Base-by-base conservation (phyloP, 2,329 filamentous ascomycete genomes). In the Pleurostoma richardsiae region DNA sequence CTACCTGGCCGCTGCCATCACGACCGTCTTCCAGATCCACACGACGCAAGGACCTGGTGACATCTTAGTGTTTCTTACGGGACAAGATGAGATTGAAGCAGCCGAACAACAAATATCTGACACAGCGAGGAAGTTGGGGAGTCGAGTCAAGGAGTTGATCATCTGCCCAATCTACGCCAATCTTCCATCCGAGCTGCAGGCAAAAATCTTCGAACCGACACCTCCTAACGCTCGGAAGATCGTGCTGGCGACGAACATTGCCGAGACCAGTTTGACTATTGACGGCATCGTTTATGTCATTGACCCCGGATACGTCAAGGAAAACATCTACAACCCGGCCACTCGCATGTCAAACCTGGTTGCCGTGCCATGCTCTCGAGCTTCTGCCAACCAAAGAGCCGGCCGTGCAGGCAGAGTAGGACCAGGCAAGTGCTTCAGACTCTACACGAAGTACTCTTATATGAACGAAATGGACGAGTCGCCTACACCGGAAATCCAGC, bases 281-380 rank as follows among this genome's bases (percentile, higher is more conserved):
- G 91, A 97, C 62, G 92, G 91, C 11, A 95, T 97, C 49, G 87
- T 92, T 6, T 96, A 95, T 62, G 94, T 97, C 33, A 95, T 97
- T 49, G 94, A 99, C 56, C 88, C 88, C 0, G 94, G 94, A 1
- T 95, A 95, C 54, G 90, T 94, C 52, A 99, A 99, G 65, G 90
- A 97, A 61, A 96, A 96, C 56, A 80, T 91, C 2, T 97, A 92
- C 70, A 95, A 96, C 52, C 86, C 91, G 0, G 82, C 86, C 1
- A 95, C 89, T 0, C 91, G 91, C 46, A 95, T 97, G 87, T 91
- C 92, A 29, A 91, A 88, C 38, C 71, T 99, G 10, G 86, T 95
- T 0, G 89, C 95, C 2, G 90, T 92, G 0, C 92, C 94, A 0
- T 95, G 90, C 62, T 96, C 90, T 7, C 80, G 91, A 38, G 94